Base-by-base conservation (phyloP, 768 basidiomycete species). In the Panellus pusillus region DNA sequence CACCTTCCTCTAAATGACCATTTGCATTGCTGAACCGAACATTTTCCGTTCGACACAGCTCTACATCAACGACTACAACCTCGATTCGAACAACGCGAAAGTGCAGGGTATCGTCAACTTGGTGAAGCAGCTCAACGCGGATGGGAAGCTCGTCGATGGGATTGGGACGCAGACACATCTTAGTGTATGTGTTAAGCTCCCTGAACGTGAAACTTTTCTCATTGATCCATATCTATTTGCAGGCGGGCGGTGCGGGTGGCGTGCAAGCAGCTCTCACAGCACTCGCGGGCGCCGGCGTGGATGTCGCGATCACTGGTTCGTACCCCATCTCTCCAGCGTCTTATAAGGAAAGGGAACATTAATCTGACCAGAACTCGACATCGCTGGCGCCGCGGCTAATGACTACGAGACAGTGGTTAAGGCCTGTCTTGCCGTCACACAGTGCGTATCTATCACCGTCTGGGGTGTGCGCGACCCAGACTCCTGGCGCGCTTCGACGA, bases 391-490 rank as follows among this genome's bases (percentile, higher is more conserved):
- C 39, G 51, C 70, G 0, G 44, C 73, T n/a, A 73, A 66, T 46
- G 79, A 80, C 64, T 80, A 80, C 61, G 65, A 62, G 24, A 65
- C 68, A 2, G 79, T 79, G 39, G 72, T 71, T 18, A 74, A 74
- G 28, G 79, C 79, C 7, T 81, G 79, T 62, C 58, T 79, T 42
- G 66, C 65, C 28, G 70, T 71, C 9, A 64, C 74, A 1, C 55
- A 58, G 15, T 80, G 79, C 61, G 70, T 77, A 24, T 69, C 72
- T n/a, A 77, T 80, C 64, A 79, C 79, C 28, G 70, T 68, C 42
- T 80, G 77, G 78, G 77, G 77, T 62, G 74, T 79, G 38, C 70
- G 73, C 61, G 78, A 80, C 59, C 64, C 66, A 43, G 77, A 79
- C 67, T 79, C 79, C 4, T 81, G 78, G 78, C 69, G 75, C 45